phyloP scores from a whole-genome alignment of 768 basidiomycete genomes.

The Tulasnella sp. region DNA sequence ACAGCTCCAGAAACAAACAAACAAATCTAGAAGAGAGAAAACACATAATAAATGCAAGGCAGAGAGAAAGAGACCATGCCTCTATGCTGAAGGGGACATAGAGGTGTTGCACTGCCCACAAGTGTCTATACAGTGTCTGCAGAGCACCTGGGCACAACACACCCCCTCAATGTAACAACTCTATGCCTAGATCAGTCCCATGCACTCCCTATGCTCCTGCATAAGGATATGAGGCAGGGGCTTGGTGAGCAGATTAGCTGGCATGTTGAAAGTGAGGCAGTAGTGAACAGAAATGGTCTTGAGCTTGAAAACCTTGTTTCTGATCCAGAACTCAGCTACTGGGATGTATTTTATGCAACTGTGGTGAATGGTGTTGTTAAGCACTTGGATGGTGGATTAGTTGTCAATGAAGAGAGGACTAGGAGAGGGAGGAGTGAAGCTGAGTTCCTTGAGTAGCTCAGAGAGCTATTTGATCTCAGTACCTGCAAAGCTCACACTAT shows the following conservation, averaged over 20 bases:
- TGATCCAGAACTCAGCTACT: neutral
- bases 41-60: no score
- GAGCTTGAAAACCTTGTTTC: neutral
- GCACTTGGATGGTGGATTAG: conserved; percentile 11
- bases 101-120: no score
- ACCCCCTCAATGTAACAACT: neutral
- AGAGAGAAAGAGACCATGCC: no score
- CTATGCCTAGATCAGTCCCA: neutral
- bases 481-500: conserved; percentile 19
- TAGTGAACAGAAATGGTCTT: conserved; percentile 1
- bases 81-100: no score
- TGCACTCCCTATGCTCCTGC: neutral
- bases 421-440: neutral
- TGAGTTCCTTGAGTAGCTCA: neutral
- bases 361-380: conserved; percentile 1
- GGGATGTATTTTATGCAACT: conserved; percentile 9
- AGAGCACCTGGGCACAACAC: neutral
- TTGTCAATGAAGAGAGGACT: conserved; percentile 6
- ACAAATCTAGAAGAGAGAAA: no score
- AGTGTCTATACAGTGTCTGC: no score
- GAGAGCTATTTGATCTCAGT: conserved; percentile 8
- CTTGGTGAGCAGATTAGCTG: conserved; percentile 14
- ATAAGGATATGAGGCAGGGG: neutral
- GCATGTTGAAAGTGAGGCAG: neutral
- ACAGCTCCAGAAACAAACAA: no score